These are phyloP conservation scores for Fusarium sp. DNA, from an alignment of 2,329 filamentous ascomycete species.

Conservation along the genomic window DNA sequence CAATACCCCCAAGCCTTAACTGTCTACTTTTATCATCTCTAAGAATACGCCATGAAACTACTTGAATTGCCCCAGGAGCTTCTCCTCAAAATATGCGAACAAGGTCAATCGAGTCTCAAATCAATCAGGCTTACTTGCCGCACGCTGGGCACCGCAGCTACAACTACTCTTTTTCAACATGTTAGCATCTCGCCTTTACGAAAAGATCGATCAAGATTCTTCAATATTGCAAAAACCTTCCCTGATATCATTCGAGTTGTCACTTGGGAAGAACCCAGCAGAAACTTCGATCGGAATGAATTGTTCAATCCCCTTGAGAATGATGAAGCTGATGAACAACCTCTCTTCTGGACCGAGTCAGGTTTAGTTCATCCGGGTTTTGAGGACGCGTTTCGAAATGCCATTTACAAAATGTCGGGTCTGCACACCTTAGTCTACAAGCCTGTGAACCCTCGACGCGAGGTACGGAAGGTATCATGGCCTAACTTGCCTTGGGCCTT, in stretches of 20 bases:
- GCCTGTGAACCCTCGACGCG: slow-evolving; percentile 14
- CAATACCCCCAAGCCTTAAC: too few relatives aligned
- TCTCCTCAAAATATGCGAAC: not conserved
- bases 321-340: not conserved
- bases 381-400: not conserved
- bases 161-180: slow-evolving; percentile 7
- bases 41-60: not conserved
- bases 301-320: too few relatives aligned
- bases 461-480: not conserved
- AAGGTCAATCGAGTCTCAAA: not conserved
- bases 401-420: not conserved
- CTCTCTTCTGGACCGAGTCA: slow-evolving; percentile 3
- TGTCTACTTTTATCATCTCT: too few relatives aligned
- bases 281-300: not conserved
- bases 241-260: not conserved
- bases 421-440: slow-evolving; percentile 15
- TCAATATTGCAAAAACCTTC: not conserved
- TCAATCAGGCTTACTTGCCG: slow-evolving; percentile 10
- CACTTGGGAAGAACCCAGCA: slow-evolving; percentile 25
- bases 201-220: slow-evolving; percentile 2
- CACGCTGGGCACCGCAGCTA: not conserved
- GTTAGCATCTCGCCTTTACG: slow-evolving; percentile 5
- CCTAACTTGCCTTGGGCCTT: too few relatives aligned
- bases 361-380: not conserved
- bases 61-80: not conserved